Evolutionary conservation across 345 rosid genomes (phyloP), one percentile per base, ranked within the genome.

Genomic region (Euphorbia tirucalli): DNA sequence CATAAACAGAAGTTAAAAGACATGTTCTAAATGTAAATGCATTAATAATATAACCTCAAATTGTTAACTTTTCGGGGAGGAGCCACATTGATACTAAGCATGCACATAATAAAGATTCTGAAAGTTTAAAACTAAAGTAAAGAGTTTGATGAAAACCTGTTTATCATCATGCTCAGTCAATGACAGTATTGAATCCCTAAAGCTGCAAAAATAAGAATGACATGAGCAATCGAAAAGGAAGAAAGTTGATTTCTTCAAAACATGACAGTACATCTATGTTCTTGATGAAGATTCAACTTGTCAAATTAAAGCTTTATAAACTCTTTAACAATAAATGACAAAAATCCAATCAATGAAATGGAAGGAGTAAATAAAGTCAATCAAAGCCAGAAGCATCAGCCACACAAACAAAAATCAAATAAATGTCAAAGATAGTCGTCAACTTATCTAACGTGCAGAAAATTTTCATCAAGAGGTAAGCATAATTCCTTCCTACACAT

Each of bases 151-250:
- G 59, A 18, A 66, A 83, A 92, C 97, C 97, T 90, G 92, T 79
- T 85, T 89, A 81, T 95, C 97, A 63, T 85, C 88, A 74, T 95
- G 99, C 82, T 95, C 99, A 37, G 99, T 92, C 81, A 95, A 86
- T 44, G 93, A 90, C 77, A 95, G 83, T 50, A 95, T 89, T 35
- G 98, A 93, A 43, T 87, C 92, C 69, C 75, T 85, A 78, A 93
- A 90, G 86, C 99, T 95, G 97, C 91, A 86, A 11, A 32, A 77
- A 80, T 68, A 75, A 67, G 49, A 70, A 6, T n/a, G n/a, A 24
- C 25, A 54, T 39, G n/a, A 64, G 21, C 55, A 32, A 64, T 16
- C 14, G 10, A 55, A 65, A 19, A 15, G 14, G 37, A 48, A 39
- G 5, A 57, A 37, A 37, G 62, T 48, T 25, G 25, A 16, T n/a